Base-by-base conservation (phyloP, 2,329 filamentous ascomycete species). In the Fusarium poae region DNA sequence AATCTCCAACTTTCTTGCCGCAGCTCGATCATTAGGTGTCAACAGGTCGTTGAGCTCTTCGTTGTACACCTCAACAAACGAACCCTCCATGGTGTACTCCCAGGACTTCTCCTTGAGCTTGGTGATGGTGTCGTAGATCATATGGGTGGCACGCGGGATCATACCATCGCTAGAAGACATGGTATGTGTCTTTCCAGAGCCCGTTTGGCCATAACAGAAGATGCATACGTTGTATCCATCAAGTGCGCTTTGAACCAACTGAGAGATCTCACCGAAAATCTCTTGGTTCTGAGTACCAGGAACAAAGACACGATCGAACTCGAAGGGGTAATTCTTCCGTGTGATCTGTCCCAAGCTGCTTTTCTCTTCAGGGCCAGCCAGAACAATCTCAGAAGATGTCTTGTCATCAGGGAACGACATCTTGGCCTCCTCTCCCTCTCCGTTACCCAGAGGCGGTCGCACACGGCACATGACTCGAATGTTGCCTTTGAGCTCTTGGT, bases 221-320 rank as follows among this genome's bases (percentile, higher is more conserved):
- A 99, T 98, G 80, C 95, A 98, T 52, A 99, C 96, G 72, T 98
- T 99, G 83, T 97, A 99, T 2, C 96, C 96, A 75, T 99, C 96
- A 39, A 99, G 85, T 0, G 97, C 96, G 72, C 93, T 97, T 80
- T 99, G 96, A 2, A 99, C 94, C 34, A 99, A 87, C 77, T 99
- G 96, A 58, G 93, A 97, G 76, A 98, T 98, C 77, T 99, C 96
- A 57, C 92, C 93, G 77, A 99, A 99, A 2, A 99, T 90, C 70
- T 97, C 91, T 20, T 88, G 85, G 76, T 99, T 99, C 71, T 91
- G 87, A 2, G 91, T 89, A 0, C 82, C 80, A 0, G 94, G 94
- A 1, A 90, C 86, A 76, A 99, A 99, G 0, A 98, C 94, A 10
- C 94, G 91, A 76, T 99, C 96, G 76, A 98, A 99, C 44, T 92